phyloP scores from a whole-genome alignment of 805 yeast genomes.

The Spencermartinsiella europaea region DNA sequence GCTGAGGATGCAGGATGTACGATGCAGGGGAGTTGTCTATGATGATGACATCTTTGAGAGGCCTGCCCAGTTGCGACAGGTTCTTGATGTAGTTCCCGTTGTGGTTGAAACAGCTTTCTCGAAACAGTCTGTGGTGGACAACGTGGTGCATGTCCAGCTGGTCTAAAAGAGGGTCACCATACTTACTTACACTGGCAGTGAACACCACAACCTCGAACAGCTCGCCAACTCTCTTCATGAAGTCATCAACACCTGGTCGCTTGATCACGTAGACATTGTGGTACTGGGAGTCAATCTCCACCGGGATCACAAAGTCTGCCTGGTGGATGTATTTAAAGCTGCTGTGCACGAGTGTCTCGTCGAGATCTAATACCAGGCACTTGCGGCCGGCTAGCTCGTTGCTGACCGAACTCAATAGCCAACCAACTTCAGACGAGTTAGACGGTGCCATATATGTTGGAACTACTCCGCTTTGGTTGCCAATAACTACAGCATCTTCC shows the following conservation, averaged over 20 bases:
- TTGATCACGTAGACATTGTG: conserved; percentile 96
- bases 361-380: conserved; percentile 86
- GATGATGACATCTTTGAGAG: conserved; percentile 76
- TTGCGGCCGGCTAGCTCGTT: conserved; percentile 56
- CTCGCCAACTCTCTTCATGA: conserved; percentile 74
- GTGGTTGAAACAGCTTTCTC: conserved; percentile 90
- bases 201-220: conserved; percentile 93
- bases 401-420: conserved; percentile 47
- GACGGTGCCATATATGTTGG: neutral
- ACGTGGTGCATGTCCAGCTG: conserved; percentile 70
- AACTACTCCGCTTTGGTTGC: neutral
- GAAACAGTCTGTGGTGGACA: conserved; percentile 85
- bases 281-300: conserved; percentile 85
- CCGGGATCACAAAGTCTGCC: conserved; percentile 96
- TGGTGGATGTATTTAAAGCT: conserved; percentile 86
- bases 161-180: conserved; percentile 93
- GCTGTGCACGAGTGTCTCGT: conserved; percentile 94
- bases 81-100: conserved; percentile 95
- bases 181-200: conserved; percentile 92
- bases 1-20: conserved; percentile 96
- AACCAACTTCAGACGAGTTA: conserved; percentile 5
- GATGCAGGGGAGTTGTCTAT: conserved; percentile 98
- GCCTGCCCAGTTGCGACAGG: conserved; percentile 90
- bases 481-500: neutral
- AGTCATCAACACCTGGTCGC: conserved; percentile 97